Percentiles rank a stretch among this genome's conserved stretches.
These are phyloP conservation scores for Coemansia sp. DNA, from an alignment of 192 early-diverging fungal species.

Conservation along the genomic window DNA sequence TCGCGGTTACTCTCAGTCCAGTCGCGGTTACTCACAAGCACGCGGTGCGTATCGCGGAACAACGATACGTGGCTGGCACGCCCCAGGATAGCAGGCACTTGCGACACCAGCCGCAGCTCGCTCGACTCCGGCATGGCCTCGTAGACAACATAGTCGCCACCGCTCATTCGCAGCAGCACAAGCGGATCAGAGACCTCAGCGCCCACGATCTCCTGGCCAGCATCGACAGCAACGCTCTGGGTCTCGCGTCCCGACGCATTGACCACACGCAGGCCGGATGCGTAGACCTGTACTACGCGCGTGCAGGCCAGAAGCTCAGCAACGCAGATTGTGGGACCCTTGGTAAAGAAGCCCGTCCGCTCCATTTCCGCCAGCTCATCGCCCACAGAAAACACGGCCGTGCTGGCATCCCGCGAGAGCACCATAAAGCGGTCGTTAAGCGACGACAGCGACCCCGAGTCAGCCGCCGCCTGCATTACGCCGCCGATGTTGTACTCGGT, in stretches of 20 bases:
- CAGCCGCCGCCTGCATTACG: constrained; percentile 34
- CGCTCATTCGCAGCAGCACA: constrained; percentile 68
- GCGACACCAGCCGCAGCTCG: constrained; percentile 21
- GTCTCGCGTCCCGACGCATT: constrained; percentile 53
- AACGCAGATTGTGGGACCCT: constrained; percentile 76
- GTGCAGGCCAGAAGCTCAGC: constrained; percentile 69
- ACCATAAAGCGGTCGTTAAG: constrained; percentile 44
- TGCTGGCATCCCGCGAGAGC: constrained; percentile 32
- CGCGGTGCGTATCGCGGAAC: constrained; percentile 36
- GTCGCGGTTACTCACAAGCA: constrained; percentile 29
- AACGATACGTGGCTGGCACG: constrained; percentile 18
- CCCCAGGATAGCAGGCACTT: constrained; percentile 6
- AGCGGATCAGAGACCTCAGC: constrained; percentile 81
- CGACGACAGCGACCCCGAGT: constrained; percentile 26
- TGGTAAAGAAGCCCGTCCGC: constrained; percentile 66
- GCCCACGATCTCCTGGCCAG: constrained; percentile 58
- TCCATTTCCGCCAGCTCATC: constrained; percentile 80
- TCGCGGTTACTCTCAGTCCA: constrained; percentile 38
- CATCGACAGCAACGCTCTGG: constrained; percentile 15
- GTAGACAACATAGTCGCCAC: constrained; percentile 62
- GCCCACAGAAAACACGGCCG: constrained; percentile 71
- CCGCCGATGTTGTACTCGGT: constrained; percentile 50
- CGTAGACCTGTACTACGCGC: constrained; percentile 81
- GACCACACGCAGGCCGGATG: constrained; percentile 69
- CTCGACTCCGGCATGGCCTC: constrained; percentile 57